A percentile compares a stretch with the other conserved stretches of the same genome.
Conservation (phyloP, 805 yeast species). For the Ogataea angusta region DNA sequence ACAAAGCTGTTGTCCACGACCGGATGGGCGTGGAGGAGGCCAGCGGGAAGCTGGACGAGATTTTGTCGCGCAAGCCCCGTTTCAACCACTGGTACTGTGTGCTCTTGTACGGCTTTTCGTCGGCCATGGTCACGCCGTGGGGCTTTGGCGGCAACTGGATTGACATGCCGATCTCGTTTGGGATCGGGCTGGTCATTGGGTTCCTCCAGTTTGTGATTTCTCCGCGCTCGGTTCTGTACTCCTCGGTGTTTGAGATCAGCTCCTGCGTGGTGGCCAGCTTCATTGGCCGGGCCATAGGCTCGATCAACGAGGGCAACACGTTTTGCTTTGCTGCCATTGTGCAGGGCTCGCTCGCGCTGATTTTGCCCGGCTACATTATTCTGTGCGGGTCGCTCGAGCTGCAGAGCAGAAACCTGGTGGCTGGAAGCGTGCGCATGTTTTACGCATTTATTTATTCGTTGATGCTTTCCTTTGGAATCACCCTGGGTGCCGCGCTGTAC, state of each 20-base stretch:
- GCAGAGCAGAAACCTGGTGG: slow-evolving; percentile 85
- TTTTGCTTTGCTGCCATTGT: slow-evolving; percentile 87
- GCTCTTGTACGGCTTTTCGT: slow-evolving; percentile 72
- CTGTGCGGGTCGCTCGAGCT: slow-evolving; percentile 88
- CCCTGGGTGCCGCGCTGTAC: slow-evolving; percentile 87
- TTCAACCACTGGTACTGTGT: slow-evolving; percentile 79
- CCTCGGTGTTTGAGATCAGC: slow-evolving; percentile 90
- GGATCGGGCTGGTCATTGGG: slow-evolving; percentile 81
- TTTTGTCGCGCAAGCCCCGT: slow-evolving; percentile 55
- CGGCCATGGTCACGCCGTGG: slow-evolving; percentile 79
- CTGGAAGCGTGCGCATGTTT: slow-evolving; percentile 95
- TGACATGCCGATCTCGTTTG: slow-evolving; percentile 79
- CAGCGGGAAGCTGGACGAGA: slow-evolving; percentile 60
- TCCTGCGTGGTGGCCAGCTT: slow-evolving; percentile 87
- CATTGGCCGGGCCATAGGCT: slow-evolving; percentile 84
- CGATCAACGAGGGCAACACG: slow-evolving; percentile 58
- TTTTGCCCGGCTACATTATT: slow-evolving; percentile 91
- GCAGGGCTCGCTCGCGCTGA: slow-evolving; percentile 87
- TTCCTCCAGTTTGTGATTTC: slow-evolving; percentile 75
- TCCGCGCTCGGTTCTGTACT: slow-evolving; percentile 77
- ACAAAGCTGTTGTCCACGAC: slow-evolving; percentile 89
- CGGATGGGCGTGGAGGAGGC: slow-evolving; percentile 87
- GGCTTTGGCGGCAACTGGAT: slow-evolving; percentile 88
- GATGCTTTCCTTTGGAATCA: slow-evolving; percentile 89
- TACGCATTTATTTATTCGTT: slow-evolving; percentile 91